Evolutionary conservation across 176 grass and related monocot genomes (phyloP).

Genomic region (Secale cereale): DNA sequence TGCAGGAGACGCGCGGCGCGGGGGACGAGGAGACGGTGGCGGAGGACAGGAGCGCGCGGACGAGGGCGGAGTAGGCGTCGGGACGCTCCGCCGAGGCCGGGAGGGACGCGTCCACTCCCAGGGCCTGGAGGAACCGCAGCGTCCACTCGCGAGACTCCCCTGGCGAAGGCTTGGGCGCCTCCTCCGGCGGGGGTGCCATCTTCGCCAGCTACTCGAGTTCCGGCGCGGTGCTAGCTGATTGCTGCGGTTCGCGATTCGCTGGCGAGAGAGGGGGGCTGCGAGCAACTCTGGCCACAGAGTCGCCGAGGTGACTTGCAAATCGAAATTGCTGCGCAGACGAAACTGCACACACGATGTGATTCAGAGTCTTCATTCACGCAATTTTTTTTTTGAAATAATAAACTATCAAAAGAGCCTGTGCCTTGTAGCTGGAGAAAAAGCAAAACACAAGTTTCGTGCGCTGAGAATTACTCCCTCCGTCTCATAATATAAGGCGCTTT

Average conservation of each 20-base stretch:
- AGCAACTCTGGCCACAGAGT: background rate
- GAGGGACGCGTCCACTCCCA: constrained; percentile 14
- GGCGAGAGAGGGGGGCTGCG: background rate
- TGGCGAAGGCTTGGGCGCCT: background rate
- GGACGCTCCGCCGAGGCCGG: constrained; percentile 25
- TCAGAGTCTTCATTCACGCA: no score
- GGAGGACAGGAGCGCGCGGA: constrained; percentile 33
- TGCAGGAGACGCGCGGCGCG: constrained; percentile 30
- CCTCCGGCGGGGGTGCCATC: constrained; percentile 8
- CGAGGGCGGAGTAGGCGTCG: constrained; percentile 32
- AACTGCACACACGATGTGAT: no score
- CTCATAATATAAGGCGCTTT: no score
- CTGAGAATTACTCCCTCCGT: no score
- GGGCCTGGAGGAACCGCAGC: background rate
- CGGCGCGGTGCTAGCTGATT: background rate
- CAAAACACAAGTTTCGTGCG: no score
- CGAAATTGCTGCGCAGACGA: no score
- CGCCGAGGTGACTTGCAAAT: background rate
- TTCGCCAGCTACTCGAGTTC: background rate
- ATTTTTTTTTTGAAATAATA: no score
- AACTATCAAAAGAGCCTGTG: no score
- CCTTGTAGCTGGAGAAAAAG: no score
- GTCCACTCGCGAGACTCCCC: background rate
- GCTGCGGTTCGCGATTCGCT: background rate
- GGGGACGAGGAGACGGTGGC: constrained; percentile 8